These are phyloP conservation scores for Acidomyces sp. DNA, from an alignment of 495 filamentous ascomycete species.

Conservation along the genomic window DNA sequence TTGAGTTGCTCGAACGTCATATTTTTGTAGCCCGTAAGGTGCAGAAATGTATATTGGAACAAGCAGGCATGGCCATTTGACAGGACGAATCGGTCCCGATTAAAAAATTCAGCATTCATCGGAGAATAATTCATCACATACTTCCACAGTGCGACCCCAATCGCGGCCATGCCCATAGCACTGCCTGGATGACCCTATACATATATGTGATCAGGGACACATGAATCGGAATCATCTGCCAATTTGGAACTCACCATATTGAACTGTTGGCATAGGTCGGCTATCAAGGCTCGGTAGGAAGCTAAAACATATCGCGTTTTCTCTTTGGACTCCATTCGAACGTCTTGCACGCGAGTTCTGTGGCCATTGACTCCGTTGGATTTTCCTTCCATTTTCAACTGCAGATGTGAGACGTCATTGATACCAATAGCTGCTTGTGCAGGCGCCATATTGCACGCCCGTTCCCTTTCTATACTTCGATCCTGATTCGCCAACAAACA, in stretches of 20 bases:
- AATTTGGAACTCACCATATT: too few species aligned
- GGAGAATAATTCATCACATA: constrained; percentile 42
- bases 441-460: constrained; percentile 6
- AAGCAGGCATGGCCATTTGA: constrained; percentile 48
- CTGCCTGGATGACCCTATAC: too few species aligned
- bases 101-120: constrained; percentile 36
- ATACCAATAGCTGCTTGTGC: neutral
- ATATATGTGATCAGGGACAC: too few species aligned
- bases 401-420: constrained; percentile 4
- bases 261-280: constrained; percentile 48
- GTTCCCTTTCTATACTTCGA: too few species aligned
- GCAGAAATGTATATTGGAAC: constrained; percentile 46
- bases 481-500: too few species aligned
- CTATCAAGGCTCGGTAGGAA: constrained; percentile 42
- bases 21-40: constrained; percentile 44
- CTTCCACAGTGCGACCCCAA: constrained; percentile 39
- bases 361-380: constrained; percentile 1
- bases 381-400: constrained; percentile 3
- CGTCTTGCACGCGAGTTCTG: constrained; percentile 1
- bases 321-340: constrained; percentile 11
- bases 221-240: too few species aligned
- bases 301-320: constrained; percentile 30
- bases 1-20: constrained; percentile 49
- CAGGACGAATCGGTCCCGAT: constrained; percentile 41
- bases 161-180: constrained; percentile 45